A percentile compares a stretch with the other conserved stretches of the same genome.
phyloP scores from a whole-genome alignment of 2,329 filamentous ascomycete species.

The Calonectria hongkongensis region DNA sequence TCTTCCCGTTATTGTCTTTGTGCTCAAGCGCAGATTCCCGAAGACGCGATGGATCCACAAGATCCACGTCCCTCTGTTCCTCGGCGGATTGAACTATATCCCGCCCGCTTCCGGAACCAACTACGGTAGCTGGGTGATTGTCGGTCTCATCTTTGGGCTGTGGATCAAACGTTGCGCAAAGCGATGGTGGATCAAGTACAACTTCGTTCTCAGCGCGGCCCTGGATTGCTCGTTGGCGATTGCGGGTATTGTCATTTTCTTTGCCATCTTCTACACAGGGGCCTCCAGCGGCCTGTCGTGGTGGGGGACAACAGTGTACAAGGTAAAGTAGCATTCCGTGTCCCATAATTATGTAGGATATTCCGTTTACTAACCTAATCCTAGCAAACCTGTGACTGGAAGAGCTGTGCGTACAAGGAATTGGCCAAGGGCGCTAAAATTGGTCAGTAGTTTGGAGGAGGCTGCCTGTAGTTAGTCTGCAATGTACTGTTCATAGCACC shows the following conservation, averaged over 20 bases:
- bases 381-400: slow-evolving; percentile 49
- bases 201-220: slow-evolving; percentile 58
- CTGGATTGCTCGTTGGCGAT: slow-evolving; percentile 58
- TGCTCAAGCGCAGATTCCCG: slow-evolving; percentile 54
- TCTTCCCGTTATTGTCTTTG: slow-evolving; percentile 68
- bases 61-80: slow-evolving; percentile 57
- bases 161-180: slow-evolving; percentile 51
- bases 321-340: slow-evolving; percentile 27
- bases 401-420: slow-evolving; percentile 47
- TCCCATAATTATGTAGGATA: neutral
- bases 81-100: slow-evolving; percentile 58
- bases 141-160: slow-evolving; percentile 55
- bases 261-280: slow-evolving; percentile 57
- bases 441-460: neutral
- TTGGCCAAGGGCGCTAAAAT: slow-evolving; percentile 18
- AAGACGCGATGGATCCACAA: slow-evolving; percentile 52
- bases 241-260: slow-evolving; percentile 59
- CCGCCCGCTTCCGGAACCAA: slow-evolving; percentile 59
- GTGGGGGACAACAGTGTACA: slow-evolving; percentile 56
- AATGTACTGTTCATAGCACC: neutral
- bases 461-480: neutral
- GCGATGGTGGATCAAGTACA: slow-evolving; percentile 58
- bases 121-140: slow-evolving; percentile 58
- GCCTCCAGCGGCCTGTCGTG: slow-evolving; percentile 53
- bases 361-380: neutral